phyloP scores from a whole-genome alignment of 495 filamentous ascomycete species.

The Aspergillus biplanus region DNA sequence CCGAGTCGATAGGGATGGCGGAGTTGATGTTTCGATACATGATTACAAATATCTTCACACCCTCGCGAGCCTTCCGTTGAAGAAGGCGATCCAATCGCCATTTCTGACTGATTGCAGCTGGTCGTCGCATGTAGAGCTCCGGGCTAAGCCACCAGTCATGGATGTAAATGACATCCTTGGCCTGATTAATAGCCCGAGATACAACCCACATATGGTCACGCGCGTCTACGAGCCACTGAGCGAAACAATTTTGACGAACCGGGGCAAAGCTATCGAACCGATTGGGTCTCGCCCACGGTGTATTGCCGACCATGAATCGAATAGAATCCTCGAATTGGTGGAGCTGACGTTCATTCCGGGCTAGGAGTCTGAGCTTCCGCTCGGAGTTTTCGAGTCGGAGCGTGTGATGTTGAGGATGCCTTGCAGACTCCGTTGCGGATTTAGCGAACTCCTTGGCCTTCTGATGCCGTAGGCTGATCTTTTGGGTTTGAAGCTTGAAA shows the following conservation, averaged over 20 bases:
- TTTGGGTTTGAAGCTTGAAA: constrained; percentile 77
- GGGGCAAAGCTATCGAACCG: constrained; percentile 95
- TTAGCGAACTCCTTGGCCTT: constrained; percentile 69
- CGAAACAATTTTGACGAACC: constrained; percentile 81
- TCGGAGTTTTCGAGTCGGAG: constrained; percentile 86
- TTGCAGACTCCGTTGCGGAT: constrained; percentile 62
- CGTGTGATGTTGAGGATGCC: constrained; percentile 79
- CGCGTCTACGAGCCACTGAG: constrained; percentile 96
- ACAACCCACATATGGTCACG: constrained; percentile 99
- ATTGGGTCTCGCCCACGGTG: constrained; percentile 79
- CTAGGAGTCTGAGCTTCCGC: constrained; percentile 85
- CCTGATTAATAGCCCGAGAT: constrained; percentile 94
- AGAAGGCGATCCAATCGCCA: constrained; percentile 97
- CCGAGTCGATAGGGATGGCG: constrained; percentile 97
- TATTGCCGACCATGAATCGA: constrained; percentile 75
- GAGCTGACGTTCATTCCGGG: constrained; percentile 85
- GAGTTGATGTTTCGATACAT: constrained; percentile 98
- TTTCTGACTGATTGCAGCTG: constrained; percentile 96
- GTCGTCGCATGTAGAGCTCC: constrained; percentile 93
- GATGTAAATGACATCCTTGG: constrained; percentile 97
- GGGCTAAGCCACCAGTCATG: constrained; percentile 99
- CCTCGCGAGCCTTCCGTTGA: constrained; percentile 88
- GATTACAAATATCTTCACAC: constrained; percentile 97
- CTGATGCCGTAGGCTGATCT: constrained; percentile 58
- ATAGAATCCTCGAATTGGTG: constrained; percentile 95